Evolutionary conservation across 2,329 filamentous ascomycete species (phyloP), one percentile per base, ranked within the genome.

Genomic region (Arthrobotrys iridis): DNA sequence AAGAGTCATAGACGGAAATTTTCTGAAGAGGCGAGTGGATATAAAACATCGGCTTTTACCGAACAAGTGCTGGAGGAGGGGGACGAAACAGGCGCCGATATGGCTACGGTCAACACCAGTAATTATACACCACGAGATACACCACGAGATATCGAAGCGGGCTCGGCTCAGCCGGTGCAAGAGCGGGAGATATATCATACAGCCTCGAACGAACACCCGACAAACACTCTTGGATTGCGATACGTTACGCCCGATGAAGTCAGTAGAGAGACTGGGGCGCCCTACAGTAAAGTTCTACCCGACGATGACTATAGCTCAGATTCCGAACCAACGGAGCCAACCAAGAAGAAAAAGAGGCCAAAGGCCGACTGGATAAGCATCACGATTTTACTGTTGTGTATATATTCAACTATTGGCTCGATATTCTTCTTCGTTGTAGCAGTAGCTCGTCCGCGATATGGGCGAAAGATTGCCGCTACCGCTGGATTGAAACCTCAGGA

Each of bases 321-420:
- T 43, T 37, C 62, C 2, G 58, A 59, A 4, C 15, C 50, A 10
- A 37, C n/a, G 8, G 11, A 5, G 4, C 22, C 48, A 13, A 57
- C 46, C 41, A 43, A 37, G 15, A 45, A 45, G 2, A 55, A 50
- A 26, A 63, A 40, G n/a, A 11, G 5, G 18, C 57, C 35, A 11
- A 48, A 43, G 24, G 60, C 28, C 1, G 62, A 59, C 24, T 76
- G 72, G 72, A 13, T 76, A n/a, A 65, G 50, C 8, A 62, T 71
- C 24, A 62, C 33, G 24, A 76, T 76, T 30, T 20, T 76, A 2
- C 13, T 76, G 4, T 20, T 71, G 10, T 70, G 30, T 28, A 59
- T 76, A 24, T 76, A 71, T 41, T 76, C 72, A 5, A 76, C 72
- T 7, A 40, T 70, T 18, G 72, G 72, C 1, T 76, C 72, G 7